Evolutionary conservation across 2,329 filamentous ascomycete species (phyloP), one percentile per base, ranked within the genome.

Genomic region (Ophiocordyceps australis): DNA sequence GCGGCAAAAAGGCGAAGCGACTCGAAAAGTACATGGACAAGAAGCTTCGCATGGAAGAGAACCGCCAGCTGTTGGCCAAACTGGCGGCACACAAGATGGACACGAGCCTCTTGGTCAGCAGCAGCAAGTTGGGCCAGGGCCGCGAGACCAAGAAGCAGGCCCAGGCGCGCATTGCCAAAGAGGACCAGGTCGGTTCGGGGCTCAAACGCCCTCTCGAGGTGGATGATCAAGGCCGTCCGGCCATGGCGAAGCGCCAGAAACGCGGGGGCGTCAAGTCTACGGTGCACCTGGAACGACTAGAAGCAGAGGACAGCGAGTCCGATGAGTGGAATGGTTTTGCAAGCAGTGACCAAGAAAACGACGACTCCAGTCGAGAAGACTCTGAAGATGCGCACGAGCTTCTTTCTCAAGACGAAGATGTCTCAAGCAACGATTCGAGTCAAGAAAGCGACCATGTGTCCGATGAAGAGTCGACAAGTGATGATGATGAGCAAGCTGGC

Each of bases 11-110:
- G 45, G 65, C 69, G 5, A 74, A 75, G 50, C 59, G 71, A 2
- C 43, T 75, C 20, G 70, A 74, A 34, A 75, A 75, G 41, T 75
- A 74, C 43, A 72, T 75, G 35, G 85, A 95, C 41, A 89, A 67
- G 30, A 98, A 98, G 61, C 59, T 98, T 23, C 79, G 74, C 49
- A 94, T 92, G 49, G 89, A 98, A 44, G 86, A 95, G 49, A 92
- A 81, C 41, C 62, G 80, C 16, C 77, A 73, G 29, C 57, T 98
- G 17, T 62, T 95, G 38, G 78, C 79, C 43, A 85, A 89, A 45
- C 62, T 98, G 15, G 79, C 80, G 12, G 62, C 70, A 32, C 64
- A 70, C 28, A 83, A 77, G 42, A 67, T 89, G 36, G 85, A 95
- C 45, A 92, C 81, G 2, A 80, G 67, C 33, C 55, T 82, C 13